A percentile compares a stretch with the other conserved stretches of the same genome.
These are phyloP conservation scores for Pseudonitzschia delicatissima DNA, from an alignment of 108 stramenopile genomes.

Conservation along the genomic window DNA sequence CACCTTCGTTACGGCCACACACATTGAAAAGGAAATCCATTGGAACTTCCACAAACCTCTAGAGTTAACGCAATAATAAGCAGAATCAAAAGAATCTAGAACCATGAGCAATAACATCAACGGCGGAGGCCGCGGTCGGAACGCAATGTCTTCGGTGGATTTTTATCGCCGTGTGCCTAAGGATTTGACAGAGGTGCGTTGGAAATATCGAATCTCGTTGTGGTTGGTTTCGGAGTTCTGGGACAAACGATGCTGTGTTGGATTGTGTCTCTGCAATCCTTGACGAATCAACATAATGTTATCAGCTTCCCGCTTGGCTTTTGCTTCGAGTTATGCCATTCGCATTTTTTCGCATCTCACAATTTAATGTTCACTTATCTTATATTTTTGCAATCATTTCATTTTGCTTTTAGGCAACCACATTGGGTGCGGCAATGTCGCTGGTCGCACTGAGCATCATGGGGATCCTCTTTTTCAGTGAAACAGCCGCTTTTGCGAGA, in stretches of 20 bases:
- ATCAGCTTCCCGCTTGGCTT: background rate
- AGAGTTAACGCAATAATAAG: no score
- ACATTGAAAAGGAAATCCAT: no score
- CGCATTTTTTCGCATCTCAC: no score
- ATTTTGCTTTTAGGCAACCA: slow-evolving; percentile 86
- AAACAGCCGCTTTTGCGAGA: slow-evolving; percentile 88
- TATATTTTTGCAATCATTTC: background rate
- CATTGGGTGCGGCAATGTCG: slow-evolving; percentile 84
- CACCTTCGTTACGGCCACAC: no score
- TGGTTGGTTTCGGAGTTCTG: background rate
- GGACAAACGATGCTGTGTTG: no score
- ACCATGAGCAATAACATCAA: slow-evolving; percentile 60
- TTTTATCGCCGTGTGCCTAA: slow-evolving; percentile 83
- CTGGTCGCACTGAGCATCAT: slow-evolving; percentile 81
- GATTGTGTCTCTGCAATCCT: no score
- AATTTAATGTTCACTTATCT: background rate
- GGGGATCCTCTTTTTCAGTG: slow-evolving; percentile 87
- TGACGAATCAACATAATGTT: background rate
- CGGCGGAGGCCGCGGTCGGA: slow-evolving; percentile 57
- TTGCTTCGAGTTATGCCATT: no score
- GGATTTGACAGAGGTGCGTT: slow-evolving; percentile 82
- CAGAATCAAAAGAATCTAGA: background rate
- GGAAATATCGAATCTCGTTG: no score
- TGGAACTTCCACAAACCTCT: no score
- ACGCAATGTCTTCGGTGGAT: slow-evolving; percentile 62